Conservation (phyloP, 1,139 yeast genomes). For the Taiozyma onychis region DNA sequence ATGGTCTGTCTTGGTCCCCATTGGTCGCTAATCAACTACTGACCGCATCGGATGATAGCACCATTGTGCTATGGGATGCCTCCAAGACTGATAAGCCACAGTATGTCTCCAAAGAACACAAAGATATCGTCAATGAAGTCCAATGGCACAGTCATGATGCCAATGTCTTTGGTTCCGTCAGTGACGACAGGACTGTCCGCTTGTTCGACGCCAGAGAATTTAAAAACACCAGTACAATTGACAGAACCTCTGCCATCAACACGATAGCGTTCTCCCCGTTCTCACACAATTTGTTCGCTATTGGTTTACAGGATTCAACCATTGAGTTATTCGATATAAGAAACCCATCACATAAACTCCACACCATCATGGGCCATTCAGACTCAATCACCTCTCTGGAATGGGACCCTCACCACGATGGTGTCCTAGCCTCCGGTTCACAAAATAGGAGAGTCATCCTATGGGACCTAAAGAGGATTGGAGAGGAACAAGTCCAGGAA, state of each 20-base stretch:
- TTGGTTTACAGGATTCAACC: constrained; percentile 67
- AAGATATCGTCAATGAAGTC: constrained; percentile 65
- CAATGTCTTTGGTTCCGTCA: constrained; percentile 57
- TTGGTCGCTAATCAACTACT: constrained; percentile 42
- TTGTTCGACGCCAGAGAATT: constrained; percentile 57
- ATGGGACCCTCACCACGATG: constrained; percentile 68
- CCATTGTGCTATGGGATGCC: constrained; percentile 55
- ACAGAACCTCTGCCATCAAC: constrained; percentile 42
- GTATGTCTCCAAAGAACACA: constrained; percentile 33
- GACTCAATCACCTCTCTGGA: constrained; percentile 63
- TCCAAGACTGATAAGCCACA: constrained; percentile 22
- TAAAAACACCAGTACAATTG: constrained; percentile 26
- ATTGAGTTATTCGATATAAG: constrained; percentile 58
- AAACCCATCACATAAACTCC: constrained; percentile 41
- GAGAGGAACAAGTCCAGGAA: constrained; percentile 73
- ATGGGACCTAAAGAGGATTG: constrained; percentile 71
- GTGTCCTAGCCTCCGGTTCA: constrained; percentile 67
- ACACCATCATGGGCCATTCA: constrained; percentile 74
- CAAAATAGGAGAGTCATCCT: constrained; percentile 65
- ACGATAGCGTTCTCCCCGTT: constrained; percentile 61
- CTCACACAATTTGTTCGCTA: constrained; percentile 52
- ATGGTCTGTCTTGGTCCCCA: constrained; percentile 65
- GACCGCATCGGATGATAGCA: constrained; percentile 59
- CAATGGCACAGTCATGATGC: constrained; percentile 57
- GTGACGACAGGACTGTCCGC: constrained; percentile 64